phyloP scores from a whole-genome alignment of 768 basidiomycete genomes.

The Lactifluus volemus region DNA sequence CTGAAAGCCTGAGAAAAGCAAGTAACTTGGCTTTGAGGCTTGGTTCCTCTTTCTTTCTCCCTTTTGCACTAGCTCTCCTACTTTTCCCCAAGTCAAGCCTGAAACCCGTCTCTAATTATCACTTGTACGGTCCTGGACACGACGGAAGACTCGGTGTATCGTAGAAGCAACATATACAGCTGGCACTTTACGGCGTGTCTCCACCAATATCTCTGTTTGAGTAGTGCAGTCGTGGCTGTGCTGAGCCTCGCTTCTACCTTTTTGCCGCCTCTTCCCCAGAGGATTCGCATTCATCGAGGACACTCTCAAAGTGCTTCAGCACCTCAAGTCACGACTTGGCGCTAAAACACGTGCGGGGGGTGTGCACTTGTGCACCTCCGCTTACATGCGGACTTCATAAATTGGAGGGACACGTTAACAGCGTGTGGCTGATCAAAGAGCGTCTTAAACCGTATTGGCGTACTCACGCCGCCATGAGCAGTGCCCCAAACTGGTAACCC shows the following conservation, averaged over 20 bases:
- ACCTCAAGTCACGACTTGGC: background rate
- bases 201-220: background rate
- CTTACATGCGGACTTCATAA: constrained; percentile 4
- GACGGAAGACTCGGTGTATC: background rate
- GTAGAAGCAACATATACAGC: background rate
- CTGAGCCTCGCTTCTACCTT: background rate
- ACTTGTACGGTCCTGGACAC: background rate
- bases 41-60: background rate
- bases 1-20: background rate
- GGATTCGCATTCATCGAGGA: background rate
- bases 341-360: constrained; percentile 6
- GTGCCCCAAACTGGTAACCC: constrained; percentile 8
- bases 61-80: background rate
- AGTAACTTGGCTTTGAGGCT: background rate
- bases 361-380: background rate
- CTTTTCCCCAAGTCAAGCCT: background rate
- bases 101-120: background rate
- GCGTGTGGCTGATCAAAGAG: background rate
- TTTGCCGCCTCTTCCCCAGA: background rate
- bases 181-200: background rate
- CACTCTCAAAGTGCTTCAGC: background rate
- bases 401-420: background rate
- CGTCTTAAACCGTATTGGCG: background rate
- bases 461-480: background rate
- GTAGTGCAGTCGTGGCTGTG: background rate